Evolutionary conservation across 257 asterid species (phyloP).

Genomic region (Ilex aquifolium): DNA sequence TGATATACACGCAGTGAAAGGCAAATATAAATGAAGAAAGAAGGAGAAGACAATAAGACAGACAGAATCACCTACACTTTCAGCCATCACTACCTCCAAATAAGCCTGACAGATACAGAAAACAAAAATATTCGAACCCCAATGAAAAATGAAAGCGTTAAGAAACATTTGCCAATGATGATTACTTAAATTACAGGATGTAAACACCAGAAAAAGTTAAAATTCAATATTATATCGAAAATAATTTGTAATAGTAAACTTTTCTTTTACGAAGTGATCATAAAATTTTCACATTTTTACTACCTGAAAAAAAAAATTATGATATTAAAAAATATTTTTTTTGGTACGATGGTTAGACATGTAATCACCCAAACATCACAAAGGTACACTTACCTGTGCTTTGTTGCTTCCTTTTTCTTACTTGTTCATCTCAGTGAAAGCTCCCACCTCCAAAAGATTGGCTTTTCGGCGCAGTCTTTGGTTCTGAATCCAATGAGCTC

Average conservation of each 20-base stretch:
- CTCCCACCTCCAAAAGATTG: slow-evolving; percentile 39
- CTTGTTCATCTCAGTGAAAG: slow-evolving; percentile 29
- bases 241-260: too few relatives aligned
- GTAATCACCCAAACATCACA: too few relatives aligned
- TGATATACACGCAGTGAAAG: neutral
- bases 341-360: too few relatives aligned
- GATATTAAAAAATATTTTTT: too few relatives aligned
- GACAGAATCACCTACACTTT: neutral
- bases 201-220: too few relatives aligned
- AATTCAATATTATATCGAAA: too few relatives aligned
- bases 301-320: too few relatives aligned
- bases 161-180: neutral
- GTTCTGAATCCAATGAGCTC: slow-evolving; percentile 34
- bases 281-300: too few relatives aligned
- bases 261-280: too few relatives aligned
- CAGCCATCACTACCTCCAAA: neutral
- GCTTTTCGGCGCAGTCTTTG: slow-evolving; percentile 28
- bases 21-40: neutral
- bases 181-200: too few relatives aligned
- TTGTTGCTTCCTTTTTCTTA: neutral
- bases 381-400: slow-evolving; percentile 5
- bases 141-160: neutral
- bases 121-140: neutral
- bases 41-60: neutral
- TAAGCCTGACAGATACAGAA: too few relatives aligned